Evolutionary conservation across 495 filamentous ascomycete species (phyloP), one percentile per base, ranked within the genome.

Genomic region (Talaromyces borbonicus): DNA sequence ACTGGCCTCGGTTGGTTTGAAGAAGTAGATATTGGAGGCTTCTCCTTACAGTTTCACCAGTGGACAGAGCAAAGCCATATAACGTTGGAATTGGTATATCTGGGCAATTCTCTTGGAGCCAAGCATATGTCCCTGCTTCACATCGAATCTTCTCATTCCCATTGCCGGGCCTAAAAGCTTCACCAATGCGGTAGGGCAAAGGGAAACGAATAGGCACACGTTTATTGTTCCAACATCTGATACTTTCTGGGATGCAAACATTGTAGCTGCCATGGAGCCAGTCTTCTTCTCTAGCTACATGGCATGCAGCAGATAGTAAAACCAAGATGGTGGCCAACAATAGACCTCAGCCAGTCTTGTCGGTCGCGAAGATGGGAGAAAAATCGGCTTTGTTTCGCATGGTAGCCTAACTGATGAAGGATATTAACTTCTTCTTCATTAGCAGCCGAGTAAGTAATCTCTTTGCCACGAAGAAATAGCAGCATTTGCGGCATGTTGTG

Each of bases 211-310:
- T 45, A 4, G 66, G 46, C 15, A 64, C 52, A 27, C 53, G 56
- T 33, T 46, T 54, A 14, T 12, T 42, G 1, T 51, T 52, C 46
- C 49, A 62, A 30, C 47, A 51, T 1, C 46, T 16, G 46, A 66
- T 50, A 20, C 44, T 46, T 26, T 64, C 48, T 27, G 61, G 59
- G 37, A 66, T 48, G 49, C 59, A 67, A n/a, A 65, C 49, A 45
- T 63, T 64, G 51, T 61, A 68, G 45, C 59, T 64, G 0, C 62
- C 64, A 55, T 55, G 54, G 25, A 58, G 40, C 62, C 60, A 67
- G 23, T 62, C 47, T 25, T 51, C 45, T 16, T 40, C 18, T 24
- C 53, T 46, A 35, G 45, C 52, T 18, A 62, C 29, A 8, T 36
- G 54, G 49, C 55, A 62, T 22, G 27, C 32, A 6, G 37, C 7